Evolutionary conservation across 1,284 basidiomycete genomes (phyloP), one percentile per base, ranked within the genome.

Genomic region (Apiotrichum domesticum): DNA sequence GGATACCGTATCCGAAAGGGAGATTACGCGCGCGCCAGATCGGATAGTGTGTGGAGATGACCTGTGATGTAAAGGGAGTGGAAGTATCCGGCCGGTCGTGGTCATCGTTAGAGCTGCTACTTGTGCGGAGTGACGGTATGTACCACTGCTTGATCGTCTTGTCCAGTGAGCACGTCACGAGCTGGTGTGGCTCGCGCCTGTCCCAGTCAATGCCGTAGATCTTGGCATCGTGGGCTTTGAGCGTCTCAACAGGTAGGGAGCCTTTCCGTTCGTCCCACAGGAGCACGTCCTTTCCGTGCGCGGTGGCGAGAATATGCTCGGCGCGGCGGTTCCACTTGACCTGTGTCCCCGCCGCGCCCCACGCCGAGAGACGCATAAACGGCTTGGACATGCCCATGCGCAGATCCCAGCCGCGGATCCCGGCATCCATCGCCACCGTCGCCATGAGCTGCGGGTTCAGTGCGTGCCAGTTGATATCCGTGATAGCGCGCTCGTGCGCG

Each of bases 201-300:
- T 90, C 87, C 92, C 93, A 97, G 74, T 96, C 93, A 53, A 97
- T 92, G 1, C 93, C 93, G 64, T 96, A 96, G 48, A 96, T 95
- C 77, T 93, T 91, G 11, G 88, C 84, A 21, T 79, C 80, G 68
- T 97, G 93, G 0, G 90, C 93, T 39, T 81, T 79, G 56, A 96
- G 86, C 2, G 81, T 80, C 7, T 84, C 81, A 1, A 91, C 78
- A 0, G 93, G 93, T 2, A 93, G 79, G 1, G 89, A 90, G 5
- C 91, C 92, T 84, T 94, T 95, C 85, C 73, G 62, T 50, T 66
- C 62, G 57, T 75, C 73, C 73, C 73, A 75, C 8, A 75, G 58
- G 21, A 68, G 62, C 9, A 66, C 65, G 63, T 87, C 82, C 62
- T 88, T 87, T 54, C 84, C 82, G 69, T 96, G 92, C 1, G 90